phyloP scores from a whole-genome alignment of 2,329 filamentous ascomycete species.

The Dactylonectria macrodidyma region DNA sequence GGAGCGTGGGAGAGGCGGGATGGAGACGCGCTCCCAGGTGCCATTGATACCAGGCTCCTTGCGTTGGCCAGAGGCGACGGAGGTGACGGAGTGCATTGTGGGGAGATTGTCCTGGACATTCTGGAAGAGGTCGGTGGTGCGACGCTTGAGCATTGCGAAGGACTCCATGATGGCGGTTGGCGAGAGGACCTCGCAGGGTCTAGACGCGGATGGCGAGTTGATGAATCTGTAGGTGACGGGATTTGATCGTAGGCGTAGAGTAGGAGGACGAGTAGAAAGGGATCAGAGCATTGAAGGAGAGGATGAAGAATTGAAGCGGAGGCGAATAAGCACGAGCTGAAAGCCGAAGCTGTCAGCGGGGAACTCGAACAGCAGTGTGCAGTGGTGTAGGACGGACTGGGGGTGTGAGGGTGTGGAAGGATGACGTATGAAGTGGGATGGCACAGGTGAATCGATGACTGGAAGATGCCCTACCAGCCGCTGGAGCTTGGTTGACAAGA shows the following conservation, averaged over 20 bases:
- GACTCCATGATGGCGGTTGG: conserved; percentile 58
- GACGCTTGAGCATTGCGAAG: conserved; percentile 68
- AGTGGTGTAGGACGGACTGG: conserved; percentile 19
- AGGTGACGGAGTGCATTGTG: conserved; percentile 49
- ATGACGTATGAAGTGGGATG: conserved; percentile 29
- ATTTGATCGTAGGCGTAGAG: conserved; percentile 10
- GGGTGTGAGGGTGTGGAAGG: conserved; percentile 27
- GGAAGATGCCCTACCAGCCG: neutral
- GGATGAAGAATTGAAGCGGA: conserved; percentile 9
- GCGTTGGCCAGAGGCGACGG: conserved; percentile 33
- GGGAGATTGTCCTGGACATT: conserved; percentile 65
- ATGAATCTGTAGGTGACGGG: neutral
- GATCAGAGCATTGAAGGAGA: conserved; percentile 7
- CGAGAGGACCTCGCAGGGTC: conserved; percentile 22
- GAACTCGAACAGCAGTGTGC: conserved; percentile 1
- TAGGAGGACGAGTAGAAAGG: conserved; percentile 12
- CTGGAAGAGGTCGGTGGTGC: conserved; percentile 67
- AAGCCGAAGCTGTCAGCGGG: conserved; percentile 32
- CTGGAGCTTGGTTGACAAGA: neutral
- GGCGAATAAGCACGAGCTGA: conserved; percentile 22
- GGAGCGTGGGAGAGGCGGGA: conserved; percentile 75
- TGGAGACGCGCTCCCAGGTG: conserved; percentile 72
- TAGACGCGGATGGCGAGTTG: neutral
- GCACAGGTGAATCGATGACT: neutral
- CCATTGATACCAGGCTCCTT: conserved; percentile 61